phyloP scores from a whole-genome alignment of 768 basidiomycete genomes.

The Suillus cothurnatus region DNA sequence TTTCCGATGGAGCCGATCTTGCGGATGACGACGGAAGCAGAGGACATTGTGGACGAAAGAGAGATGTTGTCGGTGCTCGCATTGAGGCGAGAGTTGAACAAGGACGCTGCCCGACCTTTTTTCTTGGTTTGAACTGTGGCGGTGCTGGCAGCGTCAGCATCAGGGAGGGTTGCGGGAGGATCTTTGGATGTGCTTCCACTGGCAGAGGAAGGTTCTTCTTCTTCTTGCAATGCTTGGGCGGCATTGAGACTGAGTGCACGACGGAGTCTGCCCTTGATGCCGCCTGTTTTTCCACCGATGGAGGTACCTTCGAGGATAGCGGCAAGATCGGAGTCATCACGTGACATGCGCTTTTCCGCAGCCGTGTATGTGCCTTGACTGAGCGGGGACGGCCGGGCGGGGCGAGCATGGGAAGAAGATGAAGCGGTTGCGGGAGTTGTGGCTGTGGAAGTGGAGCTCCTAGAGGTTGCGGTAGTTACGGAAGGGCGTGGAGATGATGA shows the following conservation, averaged over 20 bases:
- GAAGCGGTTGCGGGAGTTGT: conserved; percentile 11
- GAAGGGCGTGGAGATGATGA: conserved; percentile 29
- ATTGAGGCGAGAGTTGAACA: conserved; percentile 90
- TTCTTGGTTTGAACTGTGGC: conserved; percentile 63
- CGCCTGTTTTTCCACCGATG: conserved; percentile 59
- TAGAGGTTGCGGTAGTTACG: conserved; percentile 30
- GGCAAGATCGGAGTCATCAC: conserved; percentile 72
- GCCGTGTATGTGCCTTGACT: conserved; percentile 51
- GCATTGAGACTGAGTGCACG: conserved; percentile 73
- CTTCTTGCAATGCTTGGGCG: conserved; percentile 55
- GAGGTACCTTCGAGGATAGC: conserved; percentile 48
- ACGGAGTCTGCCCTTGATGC: conserved; percentile 76
- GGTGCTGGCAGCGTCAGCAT: conserved; percentile 30
- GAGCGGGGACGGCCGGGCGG: conserved; percentile 34
- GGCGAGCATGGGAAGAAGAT: conserved; percentile 34
- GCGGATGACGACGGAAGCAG: conserved; percentile 94
- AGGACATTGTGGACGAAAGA: conserved; percentile 90
- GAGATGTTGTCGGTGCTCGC: conserved; percentile 95
- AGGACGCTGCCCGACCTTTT: conserved; percentile 65
- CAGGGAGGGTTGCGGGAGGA: conserved; percentile 26
- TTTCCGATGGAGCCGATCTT: conserved; percentile 93
- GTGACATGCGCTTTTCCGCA: conserved; percentile 75
- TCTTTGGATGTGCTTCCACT: conserved; percentile 28
- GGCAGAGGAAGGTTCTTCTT: conserved; percentile 37
- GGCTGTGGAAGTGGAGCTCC: conserved; percentile 24